phyloP scores from a whole-genome alignment of 768 basidiomycete species.

The Boletus reticulatus region DNA sequence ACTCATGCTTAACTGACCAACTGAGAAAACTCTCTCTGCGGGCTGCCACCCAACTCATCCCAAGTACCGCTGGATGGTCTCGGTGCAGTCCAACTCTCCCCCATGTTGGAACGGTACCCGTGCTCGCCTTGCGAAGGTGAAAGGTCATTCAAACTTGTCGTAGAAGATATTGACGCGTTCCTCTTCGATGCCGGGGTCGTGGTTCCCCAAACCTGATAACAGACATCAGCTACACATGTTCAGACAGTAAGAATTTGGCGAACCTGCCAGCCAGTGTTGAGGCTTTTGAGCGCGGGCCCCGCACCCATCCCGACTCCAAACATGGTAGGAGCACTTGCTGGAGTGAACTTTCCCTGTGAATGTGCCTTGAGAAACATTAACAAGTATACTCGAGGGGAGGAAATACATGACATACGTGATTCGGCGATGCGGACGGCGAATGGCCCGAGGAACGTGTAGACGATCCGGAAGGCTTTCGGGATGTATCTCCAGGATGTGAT shows the following conservation, averaged over 20 bases:
- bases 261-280: conserved; percentile 70
- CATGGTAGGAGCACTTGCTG: conserved; percentile 44
- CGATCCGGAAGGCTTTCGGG: conserved; percentile 68
- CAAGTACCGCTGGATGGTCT: conserved; percentile 55
- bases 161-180: conserved; percentile 63
- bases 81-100: conserved; percentile 51
- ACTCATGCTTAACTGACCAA: conserved; percentile 37
- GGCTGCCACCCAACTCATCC: conserved; percentile 53
- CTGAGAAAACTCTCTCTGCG: conserved; percentile 48
- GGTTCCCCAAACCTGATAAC: conserved; percentile 56
- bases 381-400: neutral
- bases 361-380: conserved; percentile 31
- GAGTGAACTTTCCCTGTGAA: conserved; percentile 46
- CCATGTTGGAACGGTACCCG: conserved; percentile 44
- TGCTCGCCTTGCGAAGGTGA: conserved; percentile 44
- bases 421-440: conserved; percentile 61
- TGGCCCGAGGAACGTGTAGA: conserved; percentile 63
- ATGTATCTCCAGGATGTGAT: conserved; percentile 40
- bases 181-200: conserved; percentile 48
- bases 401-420: conserved; percentile 44
- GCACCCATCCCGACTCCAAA: conserved; percentile 51
- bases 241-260: conserved; percentile 21
- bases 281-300: conserved; percentile 46
- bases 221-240: conserved; percentile 9
- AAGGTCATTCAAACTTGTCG: conserved; percentile 49